Percentiles rank a stretch among this genome's conserved stretches.
These are phyloP conservation scores for Sanghuangporus baumii DNA, from an alignment of 1,284 basidiomycete genomes.

Conservation along the genomic window DNA sequence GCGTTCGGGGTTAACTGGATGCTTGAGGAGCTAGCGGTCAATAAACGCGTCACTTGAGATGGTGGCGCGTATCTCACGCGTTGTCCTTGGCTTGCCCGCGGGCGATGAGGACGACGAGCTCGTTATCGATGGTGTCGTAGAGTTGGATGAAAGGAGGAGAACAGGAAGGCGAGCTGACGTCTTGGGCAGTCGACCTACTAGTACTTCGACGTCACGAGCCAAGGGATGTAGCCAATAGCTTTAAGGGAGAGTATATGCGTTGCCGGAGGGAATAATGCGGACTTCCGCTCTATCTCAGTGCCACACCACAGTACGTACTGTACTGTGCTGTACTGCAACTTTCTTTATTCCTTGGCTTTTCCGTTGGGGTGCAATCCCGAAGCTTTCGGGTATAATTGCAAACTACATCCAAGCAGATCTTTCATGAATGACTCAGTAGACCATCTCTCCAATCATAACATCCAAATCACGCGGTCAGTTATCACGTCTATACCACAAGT, in stretches of 20 bases:
- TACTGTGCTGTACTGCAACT: too few relatives aligned
- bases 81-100: neutral
- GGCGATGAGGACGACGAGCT: neutral
- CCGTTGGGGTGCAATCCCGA: neutral
- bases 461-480: neutral
- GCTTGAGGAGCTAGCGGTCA: neutral
- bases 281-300: constrained; percentile 14
- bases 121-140: neutral
- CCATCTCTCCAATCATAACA: neutral
- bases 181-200: neutral
- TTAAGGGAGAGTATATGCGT: constrained; percentile 11
- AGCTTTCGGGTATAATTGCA: too few relatives aligned
- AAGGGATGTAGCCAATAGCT: neutral
- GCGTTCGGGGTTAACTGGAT: neutral
- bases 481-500: neutral
- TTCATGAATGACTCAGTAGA: too few relatives aligned
- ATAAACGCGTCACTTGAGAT: neutral
- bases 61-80: neutral
- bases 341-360: neutral
- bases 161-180: neutral
- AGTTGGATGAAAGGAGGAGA: neutral
- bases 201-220: neutral
- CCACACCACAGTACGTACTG: too few relatives aligned
- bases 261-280: constrained; percentile 13
- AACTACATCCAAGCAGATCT: too few relatives aligned